Evolutionary conservation across 139 green algal species (phyloP), one percentile per base, ranked within the genome.

Genomic region (Chloropicon primus): DNA sequence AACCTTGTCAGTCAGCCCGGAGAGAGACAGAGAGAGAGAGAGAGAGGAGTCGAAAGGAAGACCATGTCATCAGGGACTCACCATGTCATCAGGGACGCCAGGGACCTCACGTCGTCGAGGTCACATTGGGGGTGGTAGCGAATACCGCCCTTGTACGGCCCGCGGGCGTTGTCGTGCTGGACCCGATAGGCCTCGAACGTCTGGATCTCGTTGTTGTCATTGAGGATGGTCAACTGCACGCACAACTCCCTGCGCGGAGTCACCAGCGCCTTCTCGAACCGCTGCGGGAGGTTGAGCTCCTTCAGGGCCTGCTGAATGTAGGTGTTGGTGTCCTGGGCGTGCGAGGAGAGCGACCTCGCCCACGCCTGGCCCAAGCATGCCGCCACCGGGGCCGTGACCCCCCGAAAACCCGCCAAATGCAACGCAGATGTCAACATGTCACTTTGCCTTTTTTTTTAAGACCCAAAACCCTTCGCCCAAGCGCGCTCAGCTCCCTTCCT

Each of bases 41-140:
- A n/a, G n/a, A n/a, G n/a, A n/a, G n/a, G n/a, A n/a, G n/a, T n/a
- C n/a, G n/a, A n/a, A n/a, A n/a, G n/a, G n/a, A n/a, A n/a, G n/a
- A n/a, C n/a, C n/a, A n/a, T n/a, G n/a, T n/a, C n/a, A n/a, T n/a
- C n/a, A n/a, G n/a, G n/a, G n/a, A n/a, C n/a, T n/a, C n/a, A n/a
- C n/a, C 91, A 97, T 0, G 93, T 97, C 91, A 96, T 97, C n/a
- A 97, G 85, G 2, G 82, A 86, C 0, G 89, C 89, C 28, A 78
- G 2, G n/a, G 72, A 73, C 27, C 71, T 1, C 1, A 77, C 28
- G 3, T 72, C 71, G 72, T 77, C 71, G 24, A 77, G 27, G 26
- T 76, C 71, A 25, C 28, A 24, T 77, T 92, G 62, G 1, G 89
- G 87, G 74, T 94, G 87, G 78, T 87, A 93, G 10, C 74, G 74